Percentiles rank a stretch among this genome's conserved stretches.
phyloP scores from a whole-genome alignment of 148 eudicot species.

The Polygonum maritimum region DNA sequence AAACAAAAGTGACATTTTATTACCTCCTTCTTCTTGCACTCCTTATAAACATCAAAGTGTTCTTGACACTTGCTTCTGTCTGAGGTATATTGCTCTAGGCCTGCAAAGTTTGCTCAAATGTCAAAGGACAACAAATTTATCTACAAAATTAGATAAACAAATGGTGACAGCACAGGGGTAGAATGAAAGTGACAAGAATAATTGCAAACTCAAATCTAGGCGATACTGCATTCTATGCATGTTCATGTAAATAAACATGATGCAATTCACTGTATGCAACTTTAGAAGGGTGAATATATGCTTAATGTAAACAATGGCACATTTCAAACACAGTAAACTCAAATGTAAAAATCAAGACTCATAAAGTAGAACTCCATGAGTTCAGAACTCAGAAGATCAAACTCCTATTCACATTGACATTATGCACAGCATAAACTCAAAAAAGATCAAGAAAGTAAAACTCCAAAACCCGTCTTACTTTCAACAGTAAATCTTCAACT shows the following conservation, averaged over 20 bases:
- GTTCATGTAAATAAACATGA: not conserved
- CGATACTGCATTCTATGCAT: not conserved
- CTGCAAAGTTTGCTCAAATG: constrained; percentile 26
- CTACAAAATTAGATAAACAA: not conserved
- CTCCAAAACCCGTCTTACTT: not conserved
- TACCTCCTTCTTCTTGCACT: constrained; percentile 99
- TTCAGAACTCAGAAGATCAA: not conserved
- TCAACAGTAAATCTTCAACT: not conserved
- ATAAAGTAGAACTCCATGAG: not conserved
- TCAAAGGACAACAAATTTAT: not conserved
- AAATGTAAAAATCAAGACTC: not conserved
- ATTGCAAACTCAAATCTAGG: not conserved
- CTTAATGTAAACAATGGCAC: too few species aligned
- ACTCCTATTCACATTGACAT: not conserved
- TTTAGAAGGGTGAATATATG: not conserved
- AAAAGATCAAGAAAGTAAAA: not conserved
- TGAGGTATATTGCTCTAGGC: constrained; percentile 57
- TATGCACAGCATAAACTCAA: not conserved
- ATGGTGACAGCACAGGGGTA: not conserved
- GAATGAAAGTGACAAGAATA: not conserved
- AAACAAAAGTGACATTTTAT: not conserved
- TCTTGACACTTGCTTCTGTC: constrained; percentile 94
- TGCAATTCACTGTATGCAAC: not conserved
- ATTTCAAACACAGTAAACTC: not conserved
- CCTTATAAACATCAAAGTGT: constrained; percentile 90